Conservation (phyloP, 2,329 filamentous ascomycete species). For the Xylariales sp. region DNA sequence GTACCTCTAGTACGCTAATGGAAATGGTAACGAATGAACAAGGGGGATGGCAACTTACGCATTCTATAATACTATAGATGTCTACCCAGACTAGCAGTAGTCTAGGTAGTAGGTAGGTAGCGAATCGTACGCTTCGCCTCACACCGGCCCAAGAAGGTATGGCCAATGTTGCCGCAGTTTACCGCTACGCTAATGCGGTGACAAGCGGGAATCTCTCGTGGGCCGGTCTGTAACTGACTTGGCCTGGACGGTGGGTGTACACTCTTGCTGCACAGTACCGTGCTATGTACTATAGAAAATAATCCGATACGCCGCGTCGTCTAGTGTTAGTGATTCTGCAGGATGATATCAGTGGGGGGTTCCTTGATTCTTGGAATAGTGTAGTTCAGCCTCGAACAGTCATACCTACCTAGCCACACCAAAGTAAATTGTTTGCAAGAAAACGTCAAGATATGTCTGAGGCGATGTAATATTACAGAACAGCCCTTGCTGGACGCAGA, state of each 20-base stretch:
- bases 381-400: background rate
- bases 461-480: background rate
- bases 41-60: conserved; percentile 34
- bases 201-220: conserved; percentile 8
- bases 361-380: too few species aligned
- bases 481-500: background rate
- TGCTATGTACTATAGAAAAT: background rate
- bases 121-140: conserved; percentile 15
- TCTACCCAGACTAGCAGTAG: too few species aligned
- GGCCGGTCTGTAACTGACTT: background rate
- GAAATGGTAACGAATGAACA: conserved; percentile 8
- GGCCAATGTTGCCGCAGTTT: background rate
- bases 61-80: conserved; percentile 17
- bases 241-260: too few species aligned
- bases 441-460: too few species aligned
- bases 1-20: background rate
- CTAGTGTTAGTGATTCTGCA: background rate
- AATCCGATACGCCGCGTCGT: background rate
- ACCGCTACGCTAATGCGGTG: conserved; percentile 20
- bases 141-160: too few species aligned
- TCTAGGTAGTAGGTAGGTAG: background rate
- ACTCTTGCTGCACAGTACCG: background rate
- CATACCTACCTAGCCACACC: background rate
- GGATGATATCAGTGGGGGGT: conserved; percentile 10
- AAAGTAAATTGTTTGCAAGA: background rate